Conservation (phyloP, 148 eudicot genomes). For the Persicaria tinctoria region DNA sequence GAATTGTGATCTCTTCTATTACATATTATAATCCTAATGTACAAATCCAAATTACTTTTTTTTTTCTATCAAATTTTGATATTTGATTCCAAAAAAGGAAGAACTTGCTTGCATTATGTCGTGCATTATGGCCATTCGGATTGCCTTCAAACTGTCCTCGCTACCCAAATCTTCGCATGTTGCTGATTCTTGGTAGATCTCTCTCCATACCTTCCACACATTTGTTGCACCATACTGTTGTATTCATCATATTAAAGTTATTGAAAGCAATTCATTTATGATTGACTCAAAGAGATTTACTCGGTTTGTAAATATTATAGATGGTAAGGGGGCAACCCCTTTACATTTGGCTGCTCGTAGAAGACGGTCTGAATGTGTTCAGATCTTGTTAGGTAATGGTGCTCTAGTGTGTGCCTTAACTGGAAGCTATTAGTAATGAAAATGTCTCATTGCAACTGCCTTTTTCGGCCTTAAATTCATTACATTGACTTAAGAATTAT, state of each 20-base stretch:
- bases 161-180: conserved; percentile 15
- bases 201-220: no score
- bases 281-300: conserved; percentile 68
- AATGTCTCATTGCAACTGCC: not conserved
- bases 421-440: conserved; percentile 74
- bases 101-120: conserved; percentile 95
- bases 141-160: conserved; percentile 71
- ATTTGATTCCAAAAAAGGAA: conserved; percentile 79
- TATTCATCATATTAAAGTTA: not conserved
- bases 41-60: not conserved
- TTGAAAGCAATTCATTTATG: not conserved
- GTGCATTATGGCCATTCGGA: conserved; percentile 87
- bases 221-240: not conserved
- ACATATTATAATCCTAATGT: not conserved
- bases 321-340: conserved; percentile 96
- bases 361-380: conserved; percentile 74
- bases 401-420: conserved; percentile 96
- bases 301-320: no score
- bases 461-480: not conserved
- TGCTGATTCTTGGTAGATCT: no score
- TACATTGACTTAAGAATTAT: not conserved
- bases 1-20: not conserved
- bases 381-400: conserved; percentile 69
- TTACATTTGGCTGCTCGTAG: conserved; percentile 94
- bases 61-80: conserved; percentile 56